Evolutionary conservation across 164 flowering plant species (phyloP).

Genomic region (Vitis rotundifolia): DNA sequence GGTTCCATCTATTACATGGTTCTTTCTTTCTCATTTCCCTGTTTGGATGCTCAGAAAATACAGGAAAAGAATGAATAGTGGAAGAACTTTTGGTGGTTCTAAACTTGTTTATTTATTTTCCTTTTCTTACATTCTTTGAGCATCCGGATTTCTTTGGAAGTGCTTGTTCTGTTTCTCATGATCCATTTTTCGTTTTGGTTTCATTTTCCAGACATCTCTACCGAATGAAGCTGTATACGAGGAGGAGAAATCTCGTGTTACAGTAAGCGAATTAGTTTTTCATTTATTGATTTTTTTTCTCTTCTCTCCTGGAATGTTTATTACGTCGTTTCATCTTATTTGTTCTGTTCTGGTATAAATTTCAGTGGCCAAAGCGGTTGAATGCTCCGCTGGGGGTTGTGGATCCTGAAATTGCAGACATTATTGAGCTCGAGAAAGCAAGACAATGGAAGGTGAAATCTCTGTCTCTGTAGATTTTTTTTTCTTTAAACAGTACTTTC

Average conservation of each 20-base stretch:
- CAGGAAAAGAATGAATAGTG: no score
- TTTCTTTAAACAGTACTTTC: no score
- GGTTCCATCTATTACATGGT: slow-evolving; percentile 70
- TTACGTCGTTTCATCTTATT: no score
- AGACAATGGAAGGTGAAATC: not conserved
- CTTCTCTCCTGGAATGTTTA: not conserved
- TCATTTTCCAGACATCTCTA: slow-evolving; percentile 63
- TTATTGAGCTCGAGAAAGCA: slow-evolving; percentile 95
- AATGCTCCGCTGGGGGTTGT: slow-evolving; percentile 81
- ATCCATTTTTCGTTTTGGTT: not conserved
- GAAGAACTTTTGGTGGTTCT: not conserved
- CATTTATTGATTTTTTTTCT: not conserved
- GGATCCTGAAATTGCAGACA: slow-evolving; percentile 94
- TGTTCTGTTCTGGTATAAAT: no score
- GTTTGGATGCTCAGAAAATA: not conserved
- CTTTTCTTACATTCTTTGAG: not conserved
- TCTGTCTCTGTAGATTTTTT: no score
- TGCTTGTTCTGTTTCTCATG: not conserved
- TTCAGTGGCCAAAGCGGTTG: slow-evolving; percentile 97
- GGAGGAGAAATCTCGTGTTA: slow-evolving; percentile 63
- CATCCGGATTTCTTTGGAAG: not conserved
- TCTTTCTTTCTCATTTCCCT: not conserved
- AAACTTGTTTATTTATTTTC: not conserved
- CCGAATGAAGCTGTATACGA: slow-evolving; percentile 79
- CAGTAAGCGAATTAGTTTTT: slow-evolving; percentile 36